These are phyloP conservation scores for Lactarius vividus DNA, from an alignment of 768 basidiomycete species.

Conservation along the genomic window DNA sequence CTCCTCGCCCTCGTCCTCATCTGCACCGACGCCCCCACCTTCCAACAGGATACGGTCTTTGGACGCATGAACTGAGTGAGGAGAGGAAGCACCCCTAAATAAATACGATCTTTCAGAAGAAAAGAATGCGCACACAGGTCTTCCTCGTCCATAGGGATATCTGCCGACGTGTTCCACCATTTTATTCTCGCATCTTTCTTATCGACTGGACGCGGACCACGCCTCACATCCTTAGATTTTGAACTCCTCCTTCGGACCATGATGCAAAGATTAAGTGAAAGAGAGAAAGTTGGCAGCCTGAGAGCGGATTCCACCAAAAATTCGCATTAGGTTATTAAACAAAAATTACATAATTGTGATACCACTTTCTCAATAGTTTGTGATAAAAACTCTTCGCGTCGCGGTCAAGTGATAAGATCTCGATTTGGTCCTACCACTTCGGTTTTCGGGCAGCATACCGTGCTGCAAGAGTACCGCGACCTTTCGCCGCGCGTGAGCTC, in stretches of 20 bases:
- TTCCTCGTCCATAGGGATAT: conserved; percentile 75
- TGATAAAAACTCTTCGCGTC: background rate
- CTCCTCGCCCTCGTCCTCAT: conserved; percentile 63
- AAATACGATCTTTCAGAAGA: background rate
- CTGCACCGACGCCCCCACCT: conserved; percentile 47
- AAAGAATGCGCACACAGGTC: conserved; percentile 61
- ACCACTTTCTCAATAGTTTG: background rate
- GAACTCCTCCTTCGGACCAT: conserved; percentile 23
- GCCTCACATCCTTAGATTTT: conserved; percentile 9
- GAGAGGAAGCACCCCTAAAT: background rate
- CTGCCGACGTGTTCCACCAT: conserved; percentile 64
- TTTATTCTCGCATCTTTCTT: conserved; percentile 52
- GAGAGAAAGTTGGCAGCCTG: background rate
- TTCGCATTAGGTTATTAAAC: background rate
- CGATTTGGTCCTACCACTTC: conserved; percentile 53
- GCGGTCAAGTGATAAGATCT: background rate
- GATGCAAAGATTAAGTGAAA: background rate
- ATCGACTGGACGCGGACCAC: conserved; percentile 48
- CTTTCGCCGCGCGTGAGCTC: conserved; percentile 60
- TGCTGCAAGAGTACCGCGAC: conserved; percentile 64
- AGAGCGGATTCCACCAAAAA: background rate
- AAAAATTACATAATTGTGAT: background rate
- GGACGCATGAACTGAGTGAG: conserved; percentile 59
- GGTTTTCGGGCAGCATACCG: conserved; percentile 59
- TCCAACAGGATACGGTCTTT: conserved; percentile 78